phyloP scores from a whole-genome alignment of 2,329 filamentous ascomycete genomes.

The Microsporum canis region DNA sequence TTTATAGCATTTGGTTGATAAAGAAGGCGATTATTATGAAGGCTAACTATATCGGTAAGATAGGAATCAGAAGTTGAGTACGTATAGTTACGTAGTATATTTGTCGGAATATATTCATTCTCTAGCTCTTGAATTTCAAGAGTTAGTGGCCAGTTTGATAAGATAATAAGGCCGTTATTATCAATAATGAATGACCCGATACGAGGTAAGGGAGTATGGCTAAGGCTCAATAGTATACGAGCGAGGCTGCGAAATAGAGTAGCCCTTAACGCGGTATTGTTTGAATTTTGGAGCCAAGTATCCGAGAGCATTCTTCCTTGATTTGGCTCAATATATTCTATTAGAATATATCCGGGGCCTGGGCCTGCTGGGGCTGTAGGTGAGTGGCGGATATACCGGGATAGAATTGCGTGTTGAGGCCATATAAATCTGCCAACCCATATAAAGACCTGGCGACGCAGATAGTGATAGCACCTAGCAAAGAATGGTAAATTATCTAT shows the following conservation, averaged over 20 bases:
- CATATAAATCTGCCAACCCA: not conserved
- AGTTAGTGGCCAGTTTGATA: constrained; percentile 21
- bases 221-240: constrained; percentile 14
- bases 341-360: constrained; percentile 12
- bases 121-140: constrained; percentile 19
- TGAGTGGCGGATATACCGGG: not conserved
- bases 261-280: constrained; percentile 12
- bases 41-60: constrained; percentile 19
- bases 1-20: constrained; percentile 20
- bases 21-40: constrained; percentile 20
- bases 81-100: constrained; percentile 19
- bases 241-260: constrained; percentile 17
- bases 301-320: constrained; percentile 18
- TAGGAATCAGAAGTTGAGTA: constrained; percentile 21
- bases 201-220: constrained; percentile 18
- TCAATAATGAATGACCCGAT: constrained; percentile 28
- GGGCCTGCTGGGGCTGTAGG: not conserved
- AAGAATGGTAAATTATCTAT: not conserved
- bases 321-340: constrained; percentile 17
- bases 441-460: not conserved
- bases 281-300: constrained; percentile 14
- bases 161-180: constrained; percentile 16
- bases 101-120: constrained; percentile 19
- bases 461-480: not conserved
- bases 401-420: not conserved